phyloP scores from a whole-genome alignment of 2,329 filamentous ascomycete species.

The Aureobasidium uvarum region DNA sequence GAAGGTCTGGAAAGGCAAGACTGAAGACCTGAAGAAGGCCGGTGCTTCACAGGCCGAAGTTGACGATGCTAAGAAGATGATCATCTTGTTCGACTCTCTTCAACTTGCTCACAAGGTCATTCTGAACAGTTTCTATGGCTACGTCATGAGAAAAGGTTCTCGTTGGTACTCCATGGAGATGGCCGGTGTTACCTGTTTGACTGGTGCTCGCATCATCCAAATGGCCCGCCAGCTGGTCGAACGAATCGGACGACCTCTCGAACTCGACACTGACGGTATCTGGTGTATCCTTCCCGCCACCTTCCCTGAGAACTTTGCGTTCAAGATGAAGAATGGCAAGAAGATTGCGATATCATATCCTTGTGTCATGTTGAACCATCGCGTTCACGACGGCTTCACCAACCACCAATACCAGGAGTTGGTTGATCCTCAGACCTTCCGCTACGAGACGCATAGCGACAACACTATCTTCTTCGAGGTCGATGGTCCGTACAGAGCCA shows the following conservation, averaged over 20 bases:
- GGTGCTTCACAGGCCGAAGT: constrained; percentile 75
- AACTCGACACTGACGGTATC: constrained; percentile 97
- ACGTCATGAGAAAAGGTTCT: constrained; percentile 98
- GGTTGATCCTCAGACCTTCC: constrained; percentile 72
- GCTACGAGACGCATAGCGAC: constrained; percentile 95
- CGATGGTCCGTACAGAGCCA: constrained; percentile 94
- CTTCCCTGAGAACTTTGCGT: constrained; percentile 94
- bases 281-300: constrained; percentile 98
- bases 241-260: constrained; percentile 84
- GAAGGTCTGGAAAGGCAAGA: constrained; percentile 98
- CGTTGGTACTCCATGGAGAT: constrained; percentile 99
- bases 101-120: constrained; percentile 99
- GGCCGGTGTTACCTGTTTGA: constrained; percentile 97
- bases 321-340: constrained; percentile 93
- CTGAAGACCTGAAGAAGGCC: constrained; percentile 76
- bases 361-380: constrained; percentile 97
- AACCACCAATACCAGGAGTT: constrained; percentile 97
- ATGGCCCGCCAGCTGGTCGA: constrained; percentile 92
- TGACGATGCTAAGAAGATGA: constrained; percentile 98
- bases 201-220: constrained; percentile 94
- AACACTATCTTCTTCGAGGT: constrained; percentile 99
- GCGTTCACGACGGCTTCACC: constrained; percentile 91
- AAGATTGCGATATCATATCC: constrained; percentile 96
- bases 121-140: constrained; percentile 97
- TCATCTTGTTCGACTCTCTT: constrained; percentile 89